Evolutionary conservation across 441 rosid species (phyloP), one percentile per base, ranked within the genome.

Genomic region (Macaranga tanarius): DNA sequence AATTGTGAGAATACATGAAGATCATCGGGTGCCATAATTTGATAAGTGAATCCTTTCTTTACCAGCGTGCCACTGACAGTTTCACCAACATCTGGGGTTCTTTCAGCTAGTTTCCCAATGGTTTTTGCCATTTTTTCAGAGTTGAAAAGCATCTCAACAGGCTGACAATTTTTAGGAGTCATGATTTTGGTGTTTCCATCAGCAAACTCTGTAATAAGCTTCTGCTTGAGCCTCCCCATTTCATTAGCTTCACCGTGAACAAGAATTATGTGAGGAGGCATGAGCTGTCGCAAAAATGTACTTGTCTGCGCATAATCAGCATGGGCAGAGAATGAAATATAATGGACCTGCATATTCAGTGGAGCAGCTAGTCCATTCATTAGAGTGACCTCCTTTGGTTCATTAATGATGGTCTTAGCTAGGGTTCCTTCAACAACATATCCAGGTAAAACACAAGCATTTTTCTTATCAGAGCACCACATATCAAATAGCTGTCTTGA

Each of bases 291-390:
- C 82, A 93, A 80, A 77, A 93, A 93, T 3, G 95, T 83, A 77
- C 98, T 93, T 2, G 97, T 93, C 89, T 93, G 95, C 23, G 96
- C 94, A 70, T 87, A 90, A 79, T 93, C 98, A 0, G 97, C 97
- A 50, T 93, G 98, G 66, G 98, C 98, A 60, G 95, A 93, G 84
- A 92, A 93, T 0, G 98, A 90, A 47, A 92, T 88, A 79, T 92
- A 90, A 83, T 93, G 98, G 47, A 93, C 95, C 76, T 84, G 87
- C 98, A 93, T 90, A 81, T 90, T 85, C 64, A 92, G 87, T 60
- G 97, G 97, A 22, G 98, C 92, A 13, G 85, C 73, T 16, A 93
- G 95, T 73, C 98, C 97, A 69, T 92, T 93, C 97, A 90, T 87
- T 63, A 93, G 95, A 0, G 95, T 90, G 45, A 93, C 98, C 71